Percentiles rank a stretch among this genome's conserved stretches.
Evolutionary conservation across 305 asterid species (phyloP).

Genomic region (Fraxinus floribunda): DNA sequence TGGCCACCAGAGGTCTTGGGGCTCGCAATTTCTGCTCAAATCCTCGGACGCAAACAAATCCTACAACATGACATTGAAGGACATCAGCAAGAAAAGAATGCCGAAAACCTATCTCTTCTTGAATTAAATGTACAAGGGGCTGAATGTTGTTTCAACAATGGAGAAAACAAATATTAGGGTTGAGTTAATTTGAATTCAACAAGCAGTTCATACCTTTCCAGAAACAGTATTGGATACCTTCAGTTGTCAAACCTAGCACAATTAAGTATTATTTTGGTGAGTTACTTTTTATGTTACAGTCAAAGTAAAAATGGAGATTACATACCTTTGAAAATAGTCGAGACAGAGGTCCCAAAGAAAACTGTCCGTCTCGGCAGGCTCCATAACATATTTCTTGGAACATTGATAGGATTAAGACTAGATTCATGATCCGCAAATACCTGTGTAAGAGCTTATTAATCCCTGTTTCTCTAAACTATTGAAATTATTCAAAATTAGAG

Average conservation of each 20-base stretch:
- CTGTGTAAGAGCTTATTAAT: slow-evolving; percentile 36
- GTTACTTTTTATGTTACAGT: slow-evolving; percentile 25
- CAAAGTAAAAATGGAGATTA: slow-evolving; percentile 4
- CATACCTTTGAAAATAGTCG: slow-evolving; percentile 78
- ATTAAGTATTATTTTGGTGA: slow-evolving; percentile 20
- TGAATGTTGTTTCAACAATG: not conserved
- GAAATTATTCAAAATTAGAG: not conserved
- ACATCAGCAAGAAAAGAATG: slow-evolving; percentile 3
- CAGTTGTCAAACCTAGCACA: slow-evolving; percentile 68
- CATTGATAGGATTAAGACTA: slow-evolving; percentile 69
- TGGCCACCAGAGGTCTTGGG: slow-evolving; percentile 70
- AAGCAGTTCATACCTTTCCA: slow-evolving; percentile 73
- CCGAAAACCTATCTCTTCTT: not conserved
- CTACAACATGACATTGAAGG: slow-evolving; percentile 43
- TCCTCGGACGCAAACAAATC: slow-evolving; percentile 92
- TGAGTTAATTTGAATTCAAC: slow-evolving; percentile 3
- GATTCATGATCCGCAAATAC: slow-evolving; percentile 88
- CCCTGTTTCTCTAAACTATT: not conserved
- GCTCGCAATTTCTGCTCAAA: slow-evolving; percentile 65
- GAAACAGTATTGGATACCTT: slow-evolving; percentile 74
- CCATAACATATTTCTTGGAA: slow-evolving; percentile 74
- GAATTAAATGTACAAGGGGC: slow-evolving; percentile 7
- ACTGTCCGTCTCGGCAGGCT: slow-evolving; percentile 73
- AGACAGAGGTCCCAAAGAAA: slow-evolving; percentile 86
- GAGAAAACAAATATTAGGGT: not conserved